These are phyloP conservation scores for Blastobotrys arbuscula DNA, from an alignment of 1,139 yeast species.

Conservation along the genomic window DNA sequence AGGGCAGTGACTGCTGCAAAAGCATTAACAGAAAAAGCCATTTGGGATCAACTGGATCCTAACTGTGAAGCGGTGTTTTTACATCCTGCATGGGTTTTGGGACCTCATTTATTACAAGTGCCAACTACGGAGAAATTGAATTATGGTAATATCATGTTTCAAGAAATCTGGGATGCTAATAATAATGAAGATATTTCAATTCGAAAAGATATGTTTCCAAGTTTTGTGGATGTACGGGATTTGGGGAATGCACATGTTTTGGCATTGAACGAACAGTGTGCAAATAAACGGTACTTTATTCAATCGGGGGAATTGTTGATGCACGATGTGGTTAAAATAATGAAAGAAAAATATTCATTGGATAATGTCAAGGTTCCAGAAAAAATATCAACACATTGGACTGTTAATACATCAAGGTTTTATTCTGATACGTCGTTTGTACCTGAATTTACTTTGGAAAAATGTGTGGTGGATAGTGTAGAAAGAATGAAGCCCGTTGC, in stretches of 20 bases:
- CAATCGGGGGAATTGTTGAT: neutral
- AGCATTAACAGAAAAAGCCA: constrained; percentile 1
- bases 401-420: neutral
- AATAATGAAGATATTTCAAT: neutral
- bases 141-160: neutral
- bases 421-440: neutral
- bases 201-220: neutral
- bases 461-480: neutral
- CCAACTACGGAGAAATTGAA: neutral
- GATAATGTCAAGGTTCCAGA: neutral
- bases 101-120: constrained; percentile 3
- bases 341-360: neutral
- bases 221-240: constrained; percentile 8
- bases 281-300: constrained; percentile 3
- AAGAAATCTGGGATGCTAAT: neutral
- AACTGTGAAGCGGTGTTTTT: constrained; percentile 1
- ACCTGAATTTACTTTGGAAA: neutral
- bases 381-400: neutral
- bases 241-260: constrained; percentile 2
- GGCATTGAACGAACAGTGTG: neutral
- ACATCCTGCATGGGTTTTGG: constrained; percentile 6
- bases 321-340: constrained; percentile 2
- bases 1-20: constrained; percentile 1
- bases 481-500: neutral
- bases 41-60: neutral